A percentile compares a stretch with the other conserved stretches of the same genome.
phyloP scores from a whole-genome alignment of 192 early-diverging fungal genomes.

The Backusella morwellensis region DNA sequence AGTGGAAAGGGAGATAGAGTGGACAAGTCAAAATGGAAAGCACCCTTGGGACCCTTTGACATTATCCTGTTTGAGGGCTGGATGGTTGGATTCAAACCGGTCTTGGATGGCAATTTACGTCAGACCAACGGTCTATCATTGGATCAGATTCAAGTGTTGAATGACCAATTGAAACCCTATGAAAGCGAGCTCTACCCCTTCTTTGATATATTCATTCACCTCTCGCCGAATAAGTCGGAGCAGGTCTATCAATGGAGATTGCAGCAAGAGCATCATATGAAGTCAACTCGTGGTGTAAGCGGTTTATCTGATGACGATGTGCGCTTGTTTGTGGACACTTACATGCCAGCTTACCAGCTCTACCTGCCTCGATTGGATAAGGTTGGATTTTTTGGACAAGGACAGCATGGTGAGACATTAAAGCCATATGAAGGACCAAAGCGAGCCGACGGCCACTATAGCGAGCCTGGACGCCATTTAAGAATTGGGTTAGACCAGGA shows the following conservation, averaged over 20 bases:
- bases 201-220: constrained; percentile 76
- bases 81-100: constrained; percentile 81
- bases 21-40: constrained; percentile 56
- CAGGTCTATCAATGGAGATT: constrained; percentile 84
- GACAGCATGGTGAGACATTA: background rate
- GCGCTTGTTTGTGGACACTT: constrained; percentile 79
- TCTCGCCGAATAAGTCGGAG: constrained; percentile 57
- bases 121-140: constrained; percentile 37
- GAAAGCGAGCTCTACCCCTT: constrained; percentile 59
- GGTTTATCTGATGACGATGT: constrained; percentile 79
- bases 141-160: constrained; percentile 42
- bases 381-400: constrained; percentile 45
- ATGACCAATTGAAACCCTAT: constrained; percentile 51
- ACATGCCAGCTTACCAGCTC: constrained; percentile 83
- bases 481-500: constrained; percentile 38
- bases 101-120: constrained; percentile 32
- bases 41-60: constrained; percentile 55
- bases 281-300: constrained; percentile 34
- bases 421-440: constrained; percentile 22
- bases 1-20: constrained; percentile 79
- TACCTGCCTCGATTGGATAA: constrained; percentile 49
- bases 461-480: constrained; percentile 33
- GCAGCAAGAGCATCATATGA: constrained; percentile 78
- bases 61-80: constrained; percentile 94
- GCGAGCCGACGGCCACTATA: background rate